Evolutionary conservation across 1,284 basidiomycete species (phyloP), one percentile per base, ranked within the genome.

Genomic region (Lignosus rhinocerotis): DNA sequence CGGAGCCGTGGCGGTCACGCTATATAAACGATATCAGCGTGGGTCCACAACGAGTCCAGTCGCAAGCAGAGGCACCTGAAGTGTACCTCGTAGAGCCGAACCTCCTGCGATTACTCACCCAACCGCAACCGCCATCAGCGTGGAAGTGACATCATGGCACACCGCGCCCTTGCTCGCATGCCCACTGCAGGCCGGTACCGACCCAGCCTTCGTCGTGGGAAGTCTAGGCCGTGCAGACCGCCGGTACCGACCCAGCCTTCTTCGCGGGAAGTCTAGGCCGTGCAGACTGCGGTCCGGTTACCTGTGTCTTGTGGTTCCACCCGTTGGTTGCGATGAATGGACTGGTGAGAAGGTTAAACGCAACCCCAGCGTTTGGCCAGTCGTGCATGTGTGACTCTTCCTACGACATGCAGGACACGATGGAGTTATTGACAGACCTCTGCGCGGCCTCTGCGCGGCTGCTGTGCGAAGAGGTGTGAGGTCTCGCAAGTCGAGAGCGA

Each of bases 271-370:
- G 33, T 7, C 46, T 41, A 6, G 46, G 38, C 51, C 53, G 48
- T 6, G 25, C 16, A 7, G 53, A 50, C 39, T 52, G 56, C 44
- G 45, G 36, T 11, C 11, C 47, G 14, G 51, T 58, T 11, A 58
- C 51, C 38, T 25, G 25, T 21, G 56, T 53, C 38, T 36, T 19
- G n/a, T 58, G 51, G 25, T 46, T 51, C 50, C 50, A 58, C 19
- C 19, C 16, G 1, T 51, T 39, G 2, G 38, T 19, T 21, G 38
- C 56, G 17, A 53, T 46, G 3, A 41, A 45, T 7, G 45, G 21
- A 32, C 51, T 39, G 12, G 56, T 53, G 21, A 58, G 38, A 46
- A 53, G 48, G 46, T 58, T 58, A 51, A 58, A 58, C 51, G 56
- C 32, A 38, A 51, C 50, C 19, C 12, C 25, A 25, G 21, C 36